Base-by-base conservation (phyloP, 2,329 filamentous ascomycete genomes). In the Diplocarpon mali region DNA sequence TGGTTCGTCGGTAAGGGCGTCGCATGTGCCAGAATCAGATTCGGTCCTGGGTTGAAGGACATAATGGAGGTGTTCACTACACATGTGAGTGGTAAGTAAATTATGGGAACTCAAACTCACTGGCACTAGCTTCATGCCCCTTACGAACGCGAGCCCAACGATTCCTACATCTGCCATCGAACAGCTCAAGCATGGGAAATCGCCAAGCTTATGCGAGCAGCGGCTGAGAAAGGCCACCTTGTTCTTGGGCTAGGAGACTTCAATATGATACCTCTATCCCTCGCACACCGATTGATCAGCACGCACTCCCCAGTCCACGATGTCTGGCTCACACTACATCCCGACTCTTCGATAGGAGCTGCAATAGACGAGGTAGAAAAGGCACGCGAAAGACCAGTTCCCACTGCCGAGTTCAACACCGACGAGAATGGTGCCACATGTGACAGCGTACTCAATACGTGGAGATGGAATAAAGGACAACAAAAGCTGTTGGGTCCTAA, bases 1-100 rank as follows among this genome's bases (percentile, higher is more conserved):
- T 96, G 90, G 87, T 96, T 80, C 60, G 89, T 95, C 9, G 92
- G 92, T 0, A 96, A 96, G 63, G 92, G 92, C 13, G 80, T 96
- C 35, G 92, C 90, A 6, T 83, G 77, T 59, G 90, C 90, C 2
- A 75, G 76, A 51, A 83, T 96, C 54, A 71, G 84, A 3, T 81
- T 83, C 53, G 85, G 85, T 0, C 67, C 74, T 0, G 72, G 67
- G 1, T 62, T 64, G 36, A 74, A 75, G 47, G 83, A 92, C 54
- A 67, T 89, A 10, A 70, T 87, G 14, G 87, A 95, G 59, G 86
- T 96, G 1, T 95, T 96, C 62, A 90, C 86, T 62, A 96, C 92
- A 14, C 90, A 94, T 71, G 77, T 82, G 64, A 65, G 71, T 62
- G 35, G 24, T 39, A 31, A 15, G 5, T n/a, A 34, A 24, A 13